Base-by-base conservation (phyloP, 805 yeast genomes). In the Schizosaccharomyces japonicus region DNA sequence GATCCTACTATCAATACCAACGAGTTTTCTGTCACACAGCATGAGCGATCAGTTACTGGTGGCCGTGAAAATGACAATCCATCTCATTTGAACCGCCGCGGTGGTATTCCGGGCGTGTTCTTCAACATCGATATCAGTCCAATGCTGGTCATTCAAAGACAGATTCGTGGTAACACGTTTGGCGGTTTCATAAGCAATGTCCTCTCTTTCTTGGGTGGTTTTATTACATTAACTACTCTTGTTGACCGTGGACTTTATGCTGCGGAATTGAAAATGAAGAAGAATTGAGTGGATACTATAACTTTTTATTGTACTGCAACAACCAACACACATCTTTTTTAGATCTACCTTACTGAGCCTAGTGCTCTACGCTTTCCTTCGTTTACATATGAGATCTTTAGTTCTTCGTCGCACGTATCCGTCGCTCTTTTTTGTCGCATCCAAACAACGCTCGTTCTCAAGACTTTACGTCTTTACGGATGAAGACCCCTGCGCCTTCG, bases 21-120 rank as follows among this genome's bases (percentile, higher is more conserved):
- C 58, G 95, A 87, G 63, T 85, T 82, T 64, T 75, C 87, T 1
- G 87, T 79, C 7, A 83, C 94, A 1, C 70, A 72, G 47, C 98
- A 90, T 61, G 85, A 80, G 55, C 71, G 96, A 53, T 87, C 94
- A 6, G 59, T 84, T 29, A 52, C 45, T 19, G 96, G 96, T 17
- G 98, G 96, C 29, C 69, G 78, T 50, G 98, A 87, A 58, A 79
- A 71, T 21, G 95, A 87, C 59, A 94, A 90, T 62, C 85, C 84
- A 42, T 77, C 82, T 59, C 82, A 95, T 13, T 30, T 54, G 45
- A 68, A 66, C 51, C 72, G 78, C 2, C 66, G 73, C 49, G 95
- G 95, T 15, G 98, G 98, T 5, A 66, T 79, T 13, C 96, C 98
- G 0, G 95, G 95, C 3, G 69, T 84, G 2, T 82, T 76, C 60